Conservation (phyloP, 164 flowering plant species). For the Protea cynaroides region DNA sequence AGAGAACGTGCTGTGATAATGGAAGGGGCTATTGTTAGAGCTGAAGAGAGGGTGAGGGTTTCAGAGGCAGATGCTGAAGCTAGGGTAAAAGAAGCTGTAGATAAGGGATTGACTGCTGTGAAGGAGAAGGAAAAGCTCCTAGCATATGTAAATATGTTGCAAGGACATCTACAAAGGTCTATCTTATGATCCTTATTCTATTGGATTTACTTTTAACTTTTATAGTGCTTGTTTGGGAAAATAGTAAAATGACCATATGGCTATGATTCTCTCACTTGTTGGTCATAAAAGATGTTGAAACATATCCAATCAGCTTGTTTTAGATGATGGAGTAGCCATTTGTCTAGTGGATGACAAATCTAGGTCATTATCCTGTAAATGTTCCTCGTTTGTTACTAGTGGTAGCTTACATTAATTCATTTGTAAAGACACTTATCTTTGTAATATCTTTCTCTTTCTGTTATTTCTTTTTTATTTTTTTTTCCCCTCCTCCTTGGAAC, state of each 20-base stretch:
- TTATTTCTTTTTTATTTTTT: no score
- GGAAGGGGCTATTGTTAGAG: slow-evolving; percentile 86
- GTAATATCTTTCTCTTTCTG: no score
- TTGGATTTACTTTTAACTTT: not conserved
- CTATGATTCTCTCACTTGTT: not conserved
- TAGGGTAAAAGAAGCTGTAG: slow-evolving; percentile 61
- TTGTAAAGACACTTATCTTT: no score
- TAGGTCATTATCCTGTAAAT: no score
- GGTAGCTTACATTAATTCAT: not conserved
- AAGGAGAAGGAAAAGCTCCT: slow-evolving; percentile 77
- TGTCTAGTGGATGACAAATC: no score
- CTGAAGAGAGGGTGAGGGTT: slow-evolving; percentile 85
- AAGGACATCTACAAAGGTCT: slow-evolving; percentile 82
- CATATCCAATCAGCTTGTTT: no score
- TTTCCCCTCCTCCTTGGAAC: no score
- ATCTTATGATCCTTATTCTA: not conserved
- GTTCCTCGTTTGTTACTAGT: not conserved
- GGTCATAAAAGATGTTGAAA: not conserved
- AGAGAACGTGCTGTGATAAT: slow-evolving; percentile 80
- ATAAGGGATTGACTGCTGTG: slow-evolving; percentile 56
- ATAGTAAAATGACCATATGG: no score
- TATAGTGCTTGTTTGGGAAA: no score
- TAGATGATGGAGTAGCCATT: no score
- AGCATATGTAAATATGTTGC: slow-evolving; percentile 54
- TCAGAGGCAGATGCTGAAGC: slow-evolving; percentile 73